These are phyloP conservation scores for Diphasiastrum complanatum DNA, from an alignment of 83 land plant species.

Conservation along the genomic window DNA sequence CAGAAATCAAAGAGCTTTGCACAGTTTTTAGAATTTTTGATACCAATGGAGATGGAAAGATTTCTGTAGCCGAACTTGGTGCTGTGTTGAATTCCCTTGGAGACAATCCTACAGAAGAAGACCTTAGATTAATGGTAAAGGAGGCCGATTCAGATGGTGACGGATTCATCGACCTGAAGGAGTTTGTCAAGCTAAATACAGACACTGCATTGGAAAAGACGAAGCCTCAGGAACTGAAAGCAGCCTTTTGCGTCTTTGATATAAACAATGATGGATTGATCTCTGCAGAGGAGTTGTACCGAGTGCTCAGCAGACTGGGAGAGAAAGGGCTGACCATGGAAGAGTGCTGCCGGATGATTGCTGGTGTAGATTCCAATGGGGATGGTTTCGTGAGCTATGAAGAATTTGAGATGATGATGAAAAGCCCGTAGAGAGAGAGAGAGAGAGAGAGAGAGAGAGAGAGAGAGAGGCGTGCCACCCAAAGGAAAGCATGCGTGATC, in stretches of 20 bases:
- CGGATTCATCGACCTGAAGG: slow-evolving; percentile 11
- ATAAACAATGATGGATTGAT: slow-evolving; percentile 5
- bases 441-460: no score
- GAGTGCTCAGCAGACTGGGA: slow-evolving; percentile 4
- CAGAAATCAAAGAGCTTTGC: no score
- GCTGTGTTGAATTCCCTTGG: slow-evolving; percentile 33
- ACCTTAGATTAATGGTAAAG: slow-evolving; percentile 29
- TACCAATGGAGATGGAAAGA: slow-evolving; percentile 48
- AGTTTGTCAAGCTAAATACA: no score
- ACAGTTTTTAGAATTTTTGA: no score
- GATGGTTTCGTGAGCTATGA: slow-evolving; percentile 11
- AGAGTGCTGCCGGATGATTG: slow-evolving; percentile 7
- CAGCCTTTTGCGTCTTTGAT: slow-evolving; percentile 10
- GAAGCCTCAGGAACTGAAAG: neutral
- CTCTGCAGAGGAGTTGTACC: slow-evolving; percentile 10
- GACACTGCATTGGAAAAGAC: neutral
- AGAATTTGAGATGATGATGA: slow-evolving; percentile 10
- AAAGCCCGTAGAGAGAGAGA: no score
- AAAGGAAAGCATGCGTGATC: no score
- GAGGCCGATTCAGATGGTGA: slow-evolving; percentile 22
- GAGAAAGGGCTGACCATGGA: slow-evolving; percentile 14
- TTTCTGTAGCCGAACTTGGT: slow-evolving; percentile 39
- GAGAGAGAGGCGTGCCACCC: no score
- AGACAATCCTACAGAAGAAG: slow-evolving; percentile 17
- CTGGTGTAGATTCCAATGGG: slow-evolving; percentile 3